These are phyloP conservation scores for Globisporangium splendens DNA, from an alignment of 352 stramenopile species.

Conservation along the genomic window DNA sequence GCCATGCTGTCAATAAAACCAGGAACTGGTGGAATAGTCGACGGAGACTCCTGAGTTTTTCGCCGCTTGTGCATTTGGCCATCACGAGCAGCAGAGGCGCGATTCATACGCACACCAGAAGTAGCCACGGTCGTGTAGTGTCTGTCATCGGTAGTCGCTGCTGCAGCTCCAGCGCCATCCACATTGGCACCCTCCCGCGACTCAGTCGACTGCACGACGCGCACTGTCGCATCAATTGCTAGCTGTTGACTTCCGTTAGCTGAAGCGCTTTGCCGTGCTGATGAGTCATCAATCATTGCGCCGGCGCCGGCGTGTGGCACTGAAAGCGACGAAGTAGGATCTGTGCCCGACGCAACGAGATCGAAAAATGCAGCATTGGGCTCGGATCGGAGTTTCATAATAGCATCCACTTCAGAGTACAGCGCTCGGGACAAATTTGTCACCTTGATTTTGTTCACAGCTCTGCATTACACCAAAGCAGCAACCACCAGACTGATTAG, in stretches of 20 bases:
- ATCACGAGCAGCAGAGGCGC: background rate
- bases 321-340: background rate
- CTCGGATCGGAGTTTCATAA: conserved; percentile 21
- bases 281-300: background rate
- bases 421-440: conserved; percentile 36
- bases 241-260: background rate
- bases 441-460: conserved; percentile 32
- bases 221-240: background rate
- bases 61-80: conserved; percentile 6
- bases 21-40: background rate
- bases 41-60: background rate
- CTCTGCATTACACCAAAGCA: background rate
- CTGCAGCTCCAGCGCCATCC: background rate
- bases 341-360: background rate
- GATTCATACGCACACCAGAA: background rate
- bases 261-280: background rate
- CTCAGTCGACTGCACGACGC: background rate
- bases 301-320: background rate
- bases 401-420: conserved; percentile 38
- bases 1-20: conserved; percentile 9
- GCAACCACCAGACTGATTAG: background rate
- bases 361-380: background rate
- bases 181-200: background rate
- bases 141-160: background rate
- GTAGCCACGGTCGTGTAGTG: too few relatives aligned